Conservation (phyloP, 192 early-diverging fungal species). For the Coemansia sp. region DNA sequence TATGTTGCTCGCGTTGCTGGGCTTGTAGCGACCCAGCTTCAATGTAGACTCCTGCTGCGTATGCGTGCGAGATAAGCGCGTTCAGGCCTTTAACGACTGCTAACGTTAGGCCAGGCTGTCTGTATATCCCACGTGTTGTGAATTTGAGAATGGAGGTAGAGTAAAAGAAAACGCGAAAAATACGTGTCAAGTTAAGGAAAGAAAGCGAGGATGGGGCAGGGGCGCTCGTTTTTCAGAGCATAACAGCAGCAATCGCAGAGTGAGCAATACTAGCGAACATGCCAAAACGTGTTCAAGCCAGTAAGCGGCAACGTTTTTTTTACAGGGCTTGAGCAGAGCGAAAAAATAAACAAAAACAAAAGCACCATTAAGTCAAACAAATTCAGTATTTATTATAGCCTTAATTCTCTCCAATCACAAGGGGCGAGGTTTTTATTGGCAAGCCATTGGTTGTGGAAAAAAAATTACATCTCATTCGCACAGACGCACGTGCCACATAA, state of each 20-base stretch:
- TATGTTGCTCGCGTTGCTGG: not conserved
- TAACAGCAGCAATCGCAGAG: too few species aligned
- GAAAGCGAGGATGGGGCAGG: not conserved
- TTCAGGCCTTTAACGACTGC: not conserved
- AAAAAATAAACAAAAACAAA: not conserved
- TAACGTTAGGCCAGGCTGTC: too few species aligned
- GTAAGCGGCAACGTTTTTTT: not conserved
- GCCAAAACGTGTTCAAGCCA: not conserved
- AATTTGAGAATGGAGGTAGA: conserved; percentile 1
- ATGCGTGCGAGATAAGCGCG: not conserved
- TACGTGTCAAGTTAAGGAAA: not conserved
- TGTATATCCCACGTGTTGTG: not conserved
- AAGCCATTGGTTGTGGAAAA: not conserved
- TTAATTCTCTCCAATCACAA: not conserved
- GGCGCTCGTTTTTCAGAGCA: not conserved
- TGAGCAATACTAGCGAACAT: not conserved
- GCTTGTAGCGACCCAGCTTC: not conserved
- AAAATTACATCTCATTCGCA: too few species aligned
- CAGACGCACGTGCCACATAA: too few species aligned
- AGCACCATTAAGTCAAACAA: conserved; percentile 10
- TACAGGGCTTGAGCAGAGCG: not conserved
- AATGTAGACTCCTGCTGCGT: not conserved
- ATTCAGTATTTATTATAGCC: conserved; percentile 13
- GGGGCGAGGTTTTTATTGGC: not conserved
- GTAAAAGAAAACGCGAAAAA: conserved; percentile 7